A percentile compares a stretch with the other conserved stretches of the same genome.
Conservation (phyloP, 139 green algal species). For the Auxenochlorella pyrenoidosa region DNA sequence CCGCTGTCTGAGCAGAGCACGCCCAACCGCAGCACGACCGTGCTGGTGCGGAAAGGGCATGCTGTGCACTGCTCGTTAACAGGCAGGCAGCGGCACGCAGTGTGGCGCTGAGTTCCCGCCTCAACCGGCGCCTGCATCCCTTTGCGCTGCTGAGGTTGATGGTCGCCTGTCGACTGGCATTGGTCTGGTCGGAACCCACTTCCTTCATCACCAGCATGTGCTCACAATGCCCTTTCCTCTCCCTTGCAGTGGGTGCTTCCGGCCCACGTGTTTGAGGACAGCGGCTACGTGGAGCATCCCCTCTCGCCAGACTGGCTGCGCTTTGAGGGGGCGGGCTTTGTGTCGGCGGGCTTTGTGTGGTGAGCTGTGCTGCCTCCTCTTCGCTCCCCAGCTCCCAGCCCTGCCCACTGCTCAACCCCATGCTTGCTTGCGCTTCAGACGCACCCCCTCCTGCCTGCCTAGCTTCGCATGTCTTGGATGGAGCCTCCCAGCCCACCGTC, state of each 20-base stretch:
- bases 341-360: slow-evolving; percentile 10
- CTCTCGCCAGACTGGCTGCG: background rate
- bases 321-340: background rate
- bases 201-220: no score
- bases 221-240: background rate
- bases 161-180: no score
- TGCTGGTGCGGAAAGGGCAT: background rate
- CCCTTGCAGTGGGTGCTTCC: slow-evolving; percentile 9
- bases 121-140: background rate
- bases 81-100: no score
- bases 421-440: background rate
- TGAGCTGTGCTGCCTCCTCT: background rate
- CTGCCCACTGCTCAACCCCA: background rate
- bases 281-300: background rate
- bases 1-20: background rate
- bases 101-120: no score
- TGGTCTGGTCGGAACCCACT: no score
- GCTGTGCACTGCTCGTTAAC: no score
- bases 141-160: no score
- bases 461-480: background rate
- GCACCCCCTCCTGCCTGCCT: background rate
- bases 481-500: no score
- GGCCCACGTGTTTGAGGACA: background rate
- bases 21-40: background rate
- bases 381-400: background rate